Evolutionary conservation across 192 early-diverging fungal genomes (phyloP), one percentile per base, ranked within the genome.

Genomic region (Coemansia sp.): DNA sequence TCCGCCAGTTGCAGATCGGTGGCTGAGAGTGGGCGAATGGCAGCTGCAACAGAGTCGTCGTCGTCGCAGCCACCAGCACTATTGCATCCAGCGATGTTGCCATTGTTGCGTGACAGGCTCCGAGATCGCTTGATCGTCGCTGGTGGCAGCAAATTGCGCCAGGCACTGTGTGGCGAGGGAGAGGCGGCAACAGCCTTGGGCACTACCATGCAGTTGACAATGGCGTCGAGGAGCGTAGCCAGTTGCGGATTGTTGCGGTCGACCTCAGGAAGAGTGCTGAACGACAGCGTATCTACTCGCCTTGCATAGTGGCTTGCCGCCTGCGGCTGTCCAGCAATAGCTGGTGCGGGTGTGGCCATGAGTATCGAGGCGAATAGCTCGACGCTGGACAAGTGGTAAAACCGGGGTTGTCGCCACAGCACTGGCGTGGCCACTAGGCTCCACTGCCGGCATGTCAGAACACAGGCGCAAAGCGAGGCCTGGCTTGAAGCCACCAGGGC

Each of bases 351-450:
- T 9, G 65, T 64, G 14, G 60, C 27, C 26, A 65, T 33, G 17
- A 73, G 37, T 9, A 76, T 76, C 7, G 60, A 35, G 8, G 71
- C 63, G 15, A 81, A 62, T 14, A 29, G 39, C 29, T 80, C 79
- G 12, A 86, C 82, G 11, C 63, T 43, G 1, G 52, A 26, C 10
- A 81, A 61, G 12, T 60, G 72, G 17, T 53, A 46, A 26, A 86
- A 81, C 34, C 40, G 59, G 11, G 84, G 84, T 24, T 65, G 56
- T 44, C 66, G 61, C 83, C 83, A 86, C 1, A 86, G 67, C 14
- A 82, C 55, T 3, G 64, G 68, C 19, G 70, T 83, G 19, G 68
- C 84, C 1, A 77, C 65, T 3, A 56, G 43, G 53, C 80, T 76
- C 84, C 84, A 86, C 15, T 64, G 65, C 0, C 65, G 68, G 40